A percentile compares a stretch with the other conserved stretches of the same genome.
Evolutionary conservation across 129 eudicot genomes (phyloP).

Genomic region (Helichrysum umbraculigerum): DNA sequence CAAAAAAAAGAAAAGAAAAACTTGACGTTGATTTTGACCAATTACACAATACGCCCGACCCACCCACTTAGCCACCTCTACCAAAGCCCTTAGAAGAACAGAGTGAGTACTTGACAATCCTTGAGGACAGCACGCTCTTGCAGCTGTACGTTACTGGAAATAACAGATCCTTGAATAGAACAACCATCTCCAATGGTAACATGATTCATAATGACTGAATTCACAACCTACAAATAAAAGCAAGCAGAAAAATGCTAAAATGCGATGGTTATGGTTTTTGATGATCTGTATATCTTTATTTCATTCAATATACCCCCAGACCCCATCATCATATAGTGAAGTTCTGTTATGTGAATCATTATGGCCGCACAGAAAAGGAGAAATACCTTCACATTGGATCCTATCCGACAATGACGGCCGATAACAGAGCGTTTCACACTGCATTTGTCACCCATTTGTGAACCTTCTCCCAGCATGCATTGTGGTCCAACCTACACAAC

Average conservation of each 20-base stretch:
- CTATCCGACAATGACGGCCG: slow-evolving; percentile 95
- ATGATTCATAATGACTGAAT: slow-evolving; percentile 83
- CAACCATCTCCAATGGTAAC: slow-evolving; percentile 89
- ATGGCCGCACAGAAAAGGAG: background rate
- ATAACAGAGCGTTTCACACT: slow-evolving; percentile 92
- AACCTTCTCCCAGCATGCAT: slow-evolving; percentile 96
- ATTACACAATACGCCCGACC: background rate
- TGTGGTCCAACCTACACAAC: slow-evolving; percentile 83
- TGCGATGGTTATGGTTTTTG: background rate
- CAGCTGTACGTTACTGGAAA: slow-evolving; percentile 82
- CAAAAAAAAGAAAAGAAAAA: too few species aligned
- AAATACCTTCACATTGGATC: slow-evolving; percentile 90
- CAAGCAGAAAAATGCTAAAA: background rate
- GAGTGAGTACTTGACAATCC: slow-evolving; percentile 74
- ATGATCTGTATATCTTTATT: background rate
- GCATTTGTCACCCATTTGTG: slow-evolving; percentile 94
- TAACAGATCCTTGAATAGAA: slow-evolving; percentile 79
- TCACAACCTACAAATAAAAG: slow-evolving; percentile 57
- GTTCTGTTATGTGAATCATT: background rate
- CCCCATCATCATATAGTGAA: slow-evolving; percentile 6
- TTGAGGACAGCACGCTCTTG: slow-evolving; percentile 84
- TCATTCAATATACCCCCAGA: background rate
- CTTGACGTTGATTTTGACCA: background rate
- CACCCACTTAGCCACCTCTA: slow-evolving; percentile 9
- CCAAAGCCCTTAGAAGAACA: background rate